A percentile compares a stretch with the other conserved stretches of the same genome.
phyloP scores from a whole-genome alignment of 2,329 filamentous ascomycete species.

The Fusarium oligoseptatum region DNA sequence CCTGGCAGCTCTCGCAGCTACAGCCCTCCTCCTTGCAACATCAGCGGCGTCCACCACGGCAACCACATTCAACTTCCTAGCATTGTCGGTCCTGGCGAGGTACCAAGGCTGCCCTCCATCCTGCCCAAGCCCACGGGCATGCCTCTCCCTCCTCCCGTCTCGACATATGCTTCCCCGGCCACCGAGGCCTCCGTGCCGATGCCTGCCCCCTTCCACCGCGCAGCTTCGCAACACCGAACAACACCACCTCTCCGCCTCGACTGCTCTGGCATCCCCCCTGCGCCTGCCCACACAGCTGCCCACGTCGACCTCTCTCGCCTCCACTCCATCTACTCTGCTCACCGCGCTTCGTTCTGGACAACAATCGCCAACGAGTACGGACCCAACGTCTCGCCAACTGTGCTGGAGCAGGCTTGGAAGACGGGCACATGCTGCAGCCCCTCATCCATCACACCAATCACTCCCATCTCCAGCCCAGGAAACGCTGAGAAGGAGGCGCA shows the following conservation, averaged over 20 bases:
- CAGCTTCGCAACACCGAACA: conserved; percentile 51
- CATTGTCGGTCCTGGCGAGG: conserved; percentile 60
- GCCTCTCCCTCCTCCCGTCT: conserved; percentile 56
- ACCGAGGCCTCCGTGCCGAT: conserved; percentile 62
- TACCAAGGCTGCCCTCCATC: conserved; percentile 70
- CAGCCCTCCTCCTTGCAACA: conserved; percentile 59
- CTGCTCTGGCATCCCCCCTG: conserved; percentile 60
- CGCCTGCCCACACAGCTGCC: conserved; percentile 51
- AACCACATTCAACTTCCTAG: conserved; percentile 65
- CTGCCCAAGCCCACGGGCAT: conserved; percentile 74
- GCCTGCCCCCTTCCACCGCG: conserved; percentile 55
- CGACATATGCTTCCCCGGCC: conserved; percentile 57
- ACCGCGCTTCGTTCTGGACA: conserved; percentile 80
- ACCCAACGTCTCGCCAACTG: conserved; percentile 68
- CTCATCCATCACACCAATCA: conserved; percentile 62
- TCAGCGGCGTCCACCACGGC: conserved; percentile 47
- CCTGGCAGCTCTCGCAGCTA: conserved; percentile 61
- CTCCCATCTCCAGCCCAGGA: conserved; percentile 66
- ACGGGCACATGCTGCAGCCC: conserved; percentile 59
- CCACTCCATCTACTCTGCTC: conserved; percentile 76
- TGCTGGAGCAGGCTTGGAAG: conserved; percentile 80
- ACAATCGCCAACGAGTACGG: conserved; percentile 80
- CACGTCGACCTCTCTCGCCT: conserved; percentile 76
- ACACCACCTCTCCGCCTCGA: conserved; percentile 70
- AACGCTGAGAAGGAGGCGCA: conserved; percentile 58